Conservation (phyloP, 352 stramenopile species). For the Phytophthora pini region DNA sequence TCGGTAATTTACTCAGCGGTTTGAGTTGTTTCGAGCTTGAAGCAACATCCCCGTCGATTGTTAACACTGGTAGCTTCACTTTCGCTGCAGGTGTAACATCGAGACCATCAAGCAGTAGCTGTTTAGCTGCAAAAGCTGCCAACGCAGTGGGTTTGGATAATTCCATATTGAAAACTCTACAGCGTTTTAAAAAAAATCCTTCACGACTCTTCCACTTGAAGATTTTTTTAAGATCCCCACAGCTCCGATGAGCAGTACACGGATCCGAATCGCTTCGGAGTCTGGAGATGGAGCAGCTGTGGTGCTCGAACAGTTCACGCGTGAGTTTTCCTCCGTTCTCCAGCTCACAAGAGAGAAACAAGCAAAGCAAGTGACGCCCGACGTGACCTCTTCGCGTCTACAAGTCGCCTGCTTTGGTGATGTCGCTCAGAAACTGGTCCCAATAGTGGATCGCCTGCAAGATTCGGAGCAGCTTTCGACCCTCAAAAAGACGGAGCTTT, state of each 20-base stretch:
- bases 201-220: no score
- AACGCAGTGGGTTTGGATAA: conserved; percentile 22
- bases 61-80: conserved; percentile 8
- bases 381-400: conserved; percentile 10
- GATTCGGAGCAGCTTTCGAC: conserved; percentile 35
- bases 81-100: conserved; percentile 14
- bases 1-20: no score
- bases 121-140: conserved; percentile 22
- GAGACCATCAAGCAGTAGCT: conserved; percentile 10
- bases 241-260: conserved; percentile 8
- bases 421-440: conserved; percentile 47
- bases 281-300: conserved; percentile 22
- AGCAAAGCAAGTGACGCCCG: conserved; percentile 4
- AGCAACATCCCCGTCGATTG: background rate
- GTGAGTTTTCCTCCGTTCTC: conserved; percentile 52
- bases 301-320: conserved; percentile 59
- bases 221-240: no score
- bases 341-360: conserved; percentile 48
- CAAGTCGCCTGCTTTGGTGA: conserved; percentile 55
- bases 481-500: conserved; percentile 46
- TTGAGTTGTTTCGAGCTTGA: background rate
- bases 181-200: no score
- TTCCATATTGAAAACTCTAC: conserved; percentile 1
- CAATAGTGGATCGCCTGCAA: conserved; percentile 40
- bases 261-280: conserved; percentile 15